Conservation (phyloP, 176 grass and related monocot genomes). For the Thalia dealbata region DNA sequence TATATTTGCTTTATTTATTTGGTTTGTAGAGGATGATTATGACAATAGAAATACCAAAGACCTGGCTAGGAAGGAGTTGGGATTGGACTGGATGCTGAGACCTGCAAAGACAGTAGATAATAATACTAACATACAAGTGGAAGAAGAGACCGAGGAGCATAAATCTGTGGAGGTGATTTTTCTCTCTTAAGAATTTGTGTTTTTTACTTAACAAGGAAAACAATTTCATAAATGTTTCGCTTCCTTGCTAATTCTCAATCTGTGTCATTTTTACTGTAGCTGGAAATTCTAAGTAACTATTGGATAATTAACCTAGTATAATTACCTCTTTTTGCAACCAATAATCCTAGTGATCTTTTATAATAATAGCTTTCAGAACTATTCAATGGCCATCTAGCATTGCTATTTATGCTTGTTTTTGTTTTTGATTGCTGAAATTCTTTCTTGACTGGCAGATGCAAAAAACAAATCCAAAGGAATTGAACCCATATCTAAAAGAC, state of each 20-base stretch:
- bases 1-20: conserved; percentile 11
- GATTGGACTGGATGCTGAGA: conserved; percentile 93
- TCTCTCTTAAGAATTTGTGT: neutral
- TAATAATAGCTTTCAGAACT: neutral
- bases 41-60: conserved; percentile 36
- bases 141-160: conserved; percentile 22
- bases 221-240: neutral
- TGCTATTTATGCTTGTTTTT: neutral
- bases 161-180: conserved; percentile 49
- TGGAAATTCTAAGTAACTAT: neutral
- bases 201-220: too few relatives aligned
- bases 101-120: conserved; percentile 34
- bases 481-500: conserved; percentile 77
- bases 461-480: conserved; percentile 47
- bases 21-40: conserved; percentile 20
- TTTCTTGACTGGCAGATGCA: conserved; percentile 26
- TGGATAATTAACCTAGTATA: neutral
- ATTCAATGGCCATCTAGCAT: neutral
- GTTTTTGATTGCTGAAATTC: too few relatives aligned
- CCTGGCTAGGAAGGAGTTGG: conserved; percentile 71
- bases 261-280: neutral
- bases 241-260: neutral
- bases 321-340: neutral
- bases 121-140: conserved; percentile 1
- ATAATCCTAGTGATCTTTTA: neutral